Conservation (phyloP, 257 asterid genomes). For the Verbena officinalis region DNA sequence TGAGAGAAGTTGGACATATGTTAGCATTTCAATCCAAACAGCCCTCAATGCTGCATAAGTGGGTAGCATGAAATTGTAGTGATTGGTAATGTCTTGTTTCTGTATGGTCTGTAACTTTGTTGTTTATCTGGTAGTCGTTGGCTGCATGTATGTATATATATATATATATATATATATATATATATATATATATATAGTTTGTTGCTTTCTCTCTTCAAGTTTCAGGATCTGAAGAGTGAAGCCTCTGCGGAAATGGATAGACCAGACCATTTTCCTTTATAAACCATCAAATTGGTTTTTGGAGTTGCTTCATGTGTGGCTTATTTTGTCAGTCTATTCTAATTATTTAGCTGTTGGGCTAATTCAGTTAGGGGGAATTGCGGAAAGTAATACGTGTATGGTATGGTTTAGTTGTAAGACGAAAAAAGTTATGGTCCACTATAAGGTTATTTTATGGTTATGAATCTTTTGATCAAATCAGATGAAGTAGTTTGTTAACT, state of each 20-base stretch:
- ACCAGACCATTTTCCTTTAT: background rate
- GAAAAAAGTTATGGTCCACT: too few species aligned
- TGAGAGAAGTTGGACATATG: constrained; percentile 5
- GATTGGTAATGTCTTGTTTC: constrained; percentile 20
- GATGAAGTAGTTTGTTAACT: too few species aligned
- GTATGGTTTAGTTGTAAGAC: too few species aligned
- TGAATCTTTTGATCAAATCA: too few species aligned
- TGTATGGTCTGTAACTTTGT: constrained; percentile 11
- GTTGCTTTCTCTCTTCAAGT: constrained; percentile 8
- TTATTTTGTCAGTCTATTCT: too few species aligned
- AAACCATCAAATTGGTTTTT: background rate
- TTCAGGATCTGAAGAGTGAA: constrained; percentile 28
- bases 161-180: background rate
- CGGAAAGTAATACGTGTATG: too few species aligned
- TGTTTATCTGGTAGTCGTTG: background rate
- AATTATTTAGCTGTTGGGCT: too few species aligned
- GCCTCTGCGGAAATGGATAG: constrained; percentile 15
- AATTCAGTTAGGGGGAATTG: too few species aligned
- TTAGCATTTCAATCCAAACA: constrained; percentile 10
- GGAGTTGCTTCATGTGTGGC: background rate
- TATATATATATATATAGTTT: background rate
- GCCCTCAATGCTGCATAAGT: constrained; percentile 8
- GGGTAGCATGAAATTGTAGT: constrained; percentile 10
- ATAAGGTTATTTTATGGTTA: too few species aligned
- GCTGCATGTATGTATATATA: constrained; percentile 9